phyloP scores from a whole-genome alignment of 2,329 filamentous ascomycete genomes.

The Colletotrichum eremochloae region DNA sequence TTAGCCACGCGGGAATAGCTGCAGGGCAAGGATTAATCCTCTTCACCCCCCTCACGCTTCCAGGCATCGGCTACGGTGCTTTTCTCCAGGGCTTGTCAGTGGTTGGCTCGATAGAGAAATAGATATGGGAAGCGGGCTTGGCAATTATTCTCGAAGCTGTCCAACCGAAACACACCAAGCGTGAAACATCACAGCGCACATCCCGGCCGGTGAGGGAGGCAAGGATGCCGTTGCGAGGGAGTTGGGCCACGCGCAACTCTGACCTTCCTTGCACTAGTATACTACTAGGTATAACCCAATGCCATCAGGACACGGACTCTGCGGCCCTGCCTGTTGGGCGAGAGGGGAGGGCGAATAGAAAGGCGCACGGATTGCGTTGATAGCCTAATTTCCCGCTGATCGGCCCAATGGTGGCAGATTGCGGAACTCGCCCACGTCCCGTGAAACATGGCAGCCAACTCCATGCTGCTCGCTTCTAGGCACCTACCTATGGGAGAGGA shows the following conservation, averaged over 20 bases:
- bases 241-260: slow-evolving; percentile 7
- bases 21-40: not conserved
- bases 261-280: not conserved
- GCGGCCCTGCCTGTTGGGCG: not conserved
- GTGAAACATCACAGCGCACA: slow-evolving; percentile 34
- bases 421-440: not conserved
- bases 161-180: slow-evolving; percentile 33
- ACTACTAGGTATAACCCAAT: not conserved
- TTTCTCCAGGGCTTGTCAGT: not conserved
- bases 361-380: slow-evolving; percentile 15
- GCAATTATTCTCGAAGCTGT: slow-evolving; percentile 35
- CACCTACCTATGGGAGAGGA: not conserved
- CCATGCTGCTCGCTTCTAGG: slow-evolving; percentile 1
- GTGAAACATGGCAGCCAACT: slow-evolving; percentile 35
- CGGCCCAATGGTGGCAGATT: not conserved
- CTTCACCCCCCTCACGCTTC: not conserved
- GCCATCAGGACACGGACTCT: slow-evolving; percentile 2
- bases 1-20: not conserved
- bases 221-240: slow-evolving; percentile 25
- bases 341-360: not conserved
- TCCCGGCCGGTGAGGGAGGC: slow-evolving; percentile 8
- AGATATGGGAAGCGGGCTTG: not conserved
- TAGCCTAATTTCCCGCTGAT: not conserved
- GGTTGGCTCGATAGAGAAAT: not conserved
- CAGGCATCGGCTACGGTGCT: too few relatives aligned